Conservation (phyloP, 31 red algal genomes). For the Bonnemaisonia californica region DNA sequence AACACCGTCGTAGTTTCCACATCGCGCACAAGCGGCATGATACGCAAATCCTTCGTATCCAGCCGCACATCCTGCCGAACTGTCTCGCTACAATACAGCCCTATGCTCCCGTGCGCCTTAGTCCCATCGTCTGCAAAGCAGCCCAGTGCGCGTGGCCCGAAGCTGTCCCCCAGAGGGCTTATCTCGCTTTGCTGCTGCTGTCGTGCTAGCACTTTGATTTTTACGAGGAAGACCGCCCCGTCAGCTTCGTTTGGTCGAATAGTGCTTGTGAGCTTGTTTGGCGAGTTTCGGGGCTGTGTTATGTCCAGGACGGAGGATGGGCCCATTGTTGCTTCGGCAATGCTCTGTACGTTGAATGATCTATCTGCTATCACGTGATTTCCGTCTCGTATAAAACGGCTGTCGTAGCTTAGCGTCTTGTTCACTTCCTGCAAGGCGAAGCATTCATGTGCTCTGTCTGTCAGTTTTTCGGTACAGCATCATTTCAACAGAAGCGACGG, state of each 20-base stretch:
- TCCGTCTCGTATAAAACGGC: conserved; percentile 21
- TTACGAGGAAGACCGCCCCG: conserved; percentile 37
- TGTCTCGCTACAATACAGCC: conserved; percentile 52
- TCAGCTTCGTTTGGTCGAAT: conserved; percentile 27
- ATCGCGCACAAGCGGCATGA: conserved; percentile 36
- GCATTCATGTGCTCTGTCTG: background rate
- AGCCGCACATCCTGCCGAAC: conserved; percentile 56
- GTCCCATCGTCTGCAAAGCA: background rate
- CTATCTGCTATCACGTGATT: conserved; percentile 53
- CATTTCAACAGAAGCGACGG: conserved; percentile 2
- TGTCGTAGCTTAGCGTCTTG: background rate
- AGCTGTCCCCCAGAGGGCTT: background rate
- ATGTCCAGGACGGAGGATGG: conserved; percentile 45
- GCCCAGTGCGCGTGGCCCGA: background rate
- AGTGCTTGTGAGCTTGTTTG: conserved; percentile 12
- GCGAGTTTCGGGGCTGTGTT: background rate
- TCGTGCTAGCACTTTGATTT: conserved; percentile 31
- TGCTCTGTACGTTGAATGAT: conserved; percentile 51
- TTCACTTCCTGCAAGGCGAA: background rate
- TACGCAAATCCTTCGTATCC: conserved; percentile 30
- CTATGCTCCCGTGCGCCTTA: background rate
- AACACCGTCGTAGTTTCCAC: conserved; percentile 57
- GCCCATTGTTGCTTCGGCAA: conserved; percentile 68
- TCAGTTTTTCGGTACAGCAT: background rate
- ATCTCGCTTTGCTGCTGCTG: conserved; percentile 17